A percentile compares a stretch with the other conserved stretches of the same genome.
These are phyloP conservation scores for Staphylotrichum longicolle DNA, from an alignment of 495 filamentous ascomycete species.

Conservation along the genomic window DNA sequence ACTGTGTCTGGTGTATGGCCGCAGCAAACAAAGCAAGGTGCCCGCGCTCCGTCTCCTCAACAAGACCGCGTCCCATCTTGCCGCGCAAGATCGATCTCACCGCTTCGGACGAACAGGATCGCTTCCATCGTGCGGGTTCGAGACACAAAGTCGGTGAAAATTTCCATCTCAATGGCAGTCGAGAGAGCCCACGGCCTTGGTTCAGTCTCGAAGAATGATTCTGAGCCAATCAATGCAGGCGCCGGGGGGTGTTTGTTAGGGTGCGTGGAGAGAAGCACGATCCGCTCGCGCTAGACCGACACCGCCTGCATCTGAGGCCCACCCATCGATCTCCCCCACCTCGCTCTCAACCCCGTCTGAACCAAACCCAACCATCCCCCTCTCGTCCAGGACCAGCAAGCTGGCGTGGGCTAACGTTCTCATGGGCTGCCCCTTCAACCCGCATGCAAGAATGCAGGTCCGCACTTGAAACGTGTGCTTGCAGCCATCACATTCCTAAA, in stretches of 20 bases:
- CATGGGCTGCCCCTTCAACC: not conserved
- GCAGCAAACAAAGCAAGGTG: not conserved
- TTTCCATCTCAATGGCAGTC: slow-evolving; percentile 16
- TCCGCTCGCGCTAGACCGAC: slow-evolving; percentile 16
- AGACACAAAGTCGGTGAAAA: slow-evolving; percentile 14
- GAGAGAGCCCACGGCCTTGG: slow-evolving; percentile 18
- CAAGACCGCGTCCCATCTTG: not conserved
- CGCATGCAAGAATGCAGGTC: slow-evolving; percentile 16
- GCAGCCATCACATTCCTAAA: slow-evolving; percentile 13
- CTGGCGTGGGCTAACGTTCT: not conserved
- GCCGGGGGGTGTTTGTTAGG: slow-evolving; percentile 7
- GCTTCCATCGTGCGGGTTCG: not conserved
- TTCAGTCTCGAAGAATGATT: slow-evolving; percentile 9
- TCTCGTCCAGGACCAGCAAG: not conserved
- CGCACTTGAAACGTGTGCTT: slow-evolving; percentile 17
- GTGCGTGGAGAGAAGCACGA: slow-evolving; percentile 17
- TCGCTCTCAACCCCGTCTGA: not conserved
- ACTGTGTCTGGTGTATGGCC: not conserved
- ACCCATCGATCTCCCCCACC: not conserved
- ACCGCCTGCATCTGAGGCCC: not conserved
- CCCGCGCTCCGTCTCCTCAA: not conserved
- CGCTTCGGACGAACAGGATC: slow-evolving; percentile 15
- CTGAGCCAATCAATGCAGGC: slow-evolving; percentile 24
- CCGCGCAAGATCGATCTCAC: slow-evolving; percentile 4
- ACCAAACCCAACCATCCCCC: not conserved